phyloP scores from a whole-genome alignment of 495 filamentous ascomycete species.

The Penicillium macrosclerotiorum region DNA sequence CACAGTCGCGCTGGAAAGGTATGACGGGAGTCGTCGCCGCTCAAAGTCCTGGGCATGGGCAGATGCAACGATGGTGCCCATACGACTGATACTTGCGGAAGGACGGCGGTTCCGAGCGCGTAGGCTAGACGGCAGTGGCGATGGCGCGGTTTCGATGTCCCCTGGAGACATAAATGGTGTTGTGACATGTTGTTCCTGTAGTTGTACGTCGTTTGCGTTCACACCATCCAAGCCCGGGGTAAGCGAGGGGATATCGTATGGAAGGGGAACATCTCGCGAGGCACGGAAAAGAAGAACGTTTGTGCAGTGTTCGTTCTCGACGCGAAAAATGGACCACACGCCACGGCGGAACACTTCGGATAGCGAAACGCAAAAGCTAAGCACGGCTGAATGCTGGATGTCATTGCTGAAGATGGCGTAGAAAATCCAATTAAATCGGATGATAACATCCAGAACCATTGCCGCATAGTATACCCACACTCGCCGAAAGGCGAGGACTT shows the following conservation, averaged over 20 bases:
- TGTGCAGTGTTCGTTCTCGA: constrained; percentile 94
- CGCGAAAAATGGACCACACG: constrained; percentile 87
- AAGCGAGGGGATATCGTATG: constrained; percentile 60
- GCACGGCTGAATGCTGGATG: constrained; percentile 73
- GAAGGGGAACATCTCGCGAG: constrained; percentile 74
- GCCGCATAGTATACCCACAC: constrained; percentile 80
- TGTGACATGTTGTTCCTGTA: constrained; percentile 28
- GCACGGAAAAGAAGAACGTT: constrained; percentile 86
- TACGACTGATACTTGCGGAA: constrained; percentile 39
- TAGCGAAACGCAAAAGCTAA: constrained; percentile 72
- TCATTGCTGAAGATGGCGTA: constrained; percentile 80
- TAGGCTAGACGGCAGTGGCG: constrained; percentile 22
- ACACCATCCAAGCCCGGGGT: constrained; percentile 22
- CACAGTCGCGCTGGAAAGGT: constrained; percentile 27
- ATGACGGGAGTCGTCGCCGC: constrained; percentile 57
- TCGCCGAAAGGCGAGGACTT: constrained; percentile 72
- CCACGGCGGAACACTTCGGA: constrained; percentile 79
- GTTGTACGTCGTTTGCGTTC: constrained; percentile 21
- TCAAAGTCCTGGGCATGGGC: constrained; percentile 91
- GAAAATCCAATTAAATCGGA: constrained; percentile 94
- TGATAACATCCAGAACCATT: constrained; percentile 80
- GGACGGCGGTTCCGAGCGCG: constrained; percentile 26
- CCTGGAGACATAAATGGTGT: constrained; percentile 22
- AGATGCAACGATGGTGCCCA: constrained; percentile 61
- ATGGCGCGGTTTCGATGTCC: constrained; percentile 32